These are phyloP conservation scores for Aspergillus tamarii DNA, from an alignment of 2,329 filamentous ascomycete genomes.

Conservation along the genomic window DNA sequence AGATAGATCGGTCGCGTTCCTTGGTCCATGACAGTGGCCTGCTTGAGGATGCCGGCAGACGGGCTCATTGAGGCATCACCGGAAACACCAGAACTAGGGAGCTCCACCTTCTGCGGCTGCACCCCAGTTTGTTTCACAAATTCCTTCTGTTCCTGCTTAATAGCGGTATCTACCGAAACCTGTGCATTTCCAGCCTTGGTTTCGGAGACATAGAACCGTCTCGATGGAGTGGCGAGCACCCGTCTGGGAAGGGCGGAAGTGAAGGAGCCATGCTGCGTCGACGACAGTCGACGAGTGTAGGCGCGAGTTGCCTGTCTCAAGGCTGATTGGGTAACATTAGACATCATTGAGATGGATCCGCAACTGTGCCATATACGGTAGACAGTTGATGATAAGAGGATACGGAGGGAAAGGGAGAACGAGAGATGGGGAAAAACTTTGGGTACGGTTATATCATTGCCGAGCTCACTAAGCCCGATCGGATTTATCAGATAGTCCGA, in stretches of 20 bases:
- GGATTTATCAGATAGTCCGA: conserved; percentile 29
- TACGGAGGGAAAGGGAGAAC: conserved; percentile 13
- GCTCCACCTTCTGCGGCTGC: conserved; percentile 59
- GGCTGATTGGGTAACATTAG: conserved; percentile 67
- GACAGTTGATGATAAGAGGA: conserved; percentile 24
- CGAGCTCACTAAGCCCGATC: conserved; percentile 30
- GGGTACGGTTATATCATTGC: conserved; percentile 33
- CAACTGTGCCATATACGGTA: conserved; percentile 28
- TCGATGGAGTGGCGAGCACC: conserved; percentile 42
- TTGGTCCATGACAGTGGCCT: conserved; percentile 90
- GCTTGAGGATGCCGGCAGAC: conserved; percentile 81
- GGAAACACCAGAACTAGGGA: conserved; percentile 61
- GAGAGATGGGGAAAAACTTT: conserved; percentile 29
- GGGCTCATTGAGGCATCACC: conserved; percentile 76
- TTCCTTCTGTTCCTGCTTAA: conserved; percentile 82
- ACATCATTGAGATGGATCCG: conserved; percentile 53
- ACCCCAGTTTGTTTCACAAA: conserved; percentile 66
- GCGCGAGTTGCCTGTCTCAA: conserved; percentile 73
- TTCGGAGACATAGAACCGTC: conserved; percentile 80
- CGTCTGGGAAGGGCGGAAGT: conserved; percentile 44
- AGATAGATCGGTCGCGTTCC: conserved; percentile 94
- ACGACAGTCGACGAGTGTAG: conserved; percentile 55
- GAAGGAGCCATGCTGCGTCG: conserved; percentile 40
- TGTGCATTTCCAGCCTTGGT: conserved; percentile 71
- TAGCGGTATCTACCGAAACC: conserved; percentile 79